Evolutionary conservation across 2,329 filamentous ascomycete species (phyloP).

Genomic region (Endothia cerciana): DNA sequence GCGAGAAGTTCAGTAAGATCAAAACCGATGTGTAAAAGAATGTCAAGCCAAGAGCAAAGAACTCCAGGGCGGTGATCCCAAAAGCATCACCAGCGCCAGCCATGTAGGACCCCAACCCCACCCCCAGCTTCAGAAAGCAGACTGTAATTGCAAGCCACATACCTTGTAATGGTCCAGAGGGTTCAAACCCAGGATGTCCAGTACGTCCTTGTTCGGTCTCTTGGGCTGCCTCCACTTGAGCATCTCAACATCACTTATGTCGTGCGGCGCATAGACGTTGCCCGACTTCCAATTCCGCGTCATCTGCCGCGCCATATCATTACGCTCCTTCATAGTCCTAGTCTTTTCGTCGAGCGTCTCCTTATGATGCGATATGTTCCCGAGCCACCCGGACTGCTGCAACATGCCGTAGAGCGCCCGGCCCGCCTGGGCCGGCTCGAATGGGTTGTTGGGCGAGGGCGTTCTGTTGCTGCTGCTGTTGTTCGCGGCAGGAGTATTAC

Average conservation of each 20-base stretch:
- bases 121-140: not conserved
- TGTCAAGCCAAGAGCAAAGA: not conserved
- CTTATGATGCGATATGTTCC: conserved; percentile 31
- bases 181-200: conserved; percentile 79
- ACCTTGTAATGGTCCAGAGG: conserved; percentile 89
- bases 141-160: conserved; percentile 36
- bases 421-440: conserved; percentile 2
- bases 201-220: conserved; percentile 66
- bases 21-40: not conserved
- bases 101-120: not conserved
- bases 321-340: conserved; percentile 45
- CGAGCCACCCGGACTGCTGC: conserved; percentile 13
- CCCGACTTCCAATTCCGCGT: conserved; percentile 74
- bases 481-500: conserved; percentile 18
- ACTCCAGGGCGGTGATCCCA: not conserved
- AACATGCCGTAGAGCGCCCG: conserved; percentile 5
- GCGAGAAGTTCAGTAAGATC: conserved; percentile 10
- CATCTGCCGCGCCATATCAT: conserved; percentile 65
- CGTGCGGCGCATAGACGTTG: conserved; percentile 89
- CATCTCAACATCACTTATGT: conserved; percentile 79
- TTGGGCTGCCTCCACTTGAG: conserved; percentile 72
- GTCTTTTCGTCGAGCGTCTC: conserved; percentile 44
- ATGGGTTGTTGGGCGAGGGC: conserved; percentile 2
- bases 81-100: not conserved
- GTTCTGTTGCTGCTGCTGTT: conserved; percentile 25